Percentiles rank a stretch among this genome's conserved stretches.
Conservation (phyloP, 192 early-diverging fungal species). For the Podila horticola region DNA sequence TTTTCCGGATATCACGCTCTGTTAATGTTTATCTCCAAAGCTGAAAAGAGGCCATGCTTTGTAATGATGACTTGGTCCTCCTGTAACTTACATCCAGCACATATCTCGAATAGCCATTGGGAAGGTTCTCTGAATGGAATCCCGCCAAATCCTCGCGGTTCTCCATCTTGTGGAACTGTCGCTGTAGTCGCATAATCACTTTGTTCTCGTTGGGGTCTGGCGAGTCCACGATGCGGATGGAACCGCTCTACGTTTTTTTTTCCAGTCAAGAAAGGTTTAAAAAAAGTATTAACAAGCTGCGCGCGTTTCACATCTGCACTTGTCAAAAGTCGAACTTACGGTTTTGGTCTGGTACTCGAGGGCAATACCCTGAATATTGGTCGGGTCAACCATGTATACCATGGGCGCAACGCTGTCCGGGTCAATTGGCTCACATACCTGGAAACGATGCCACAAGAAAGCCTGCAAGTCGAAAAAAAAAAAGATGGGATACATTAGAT, state of each 20-base stretch:
- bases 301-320: no score
- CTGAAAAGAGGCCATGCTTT: no score
- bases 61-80: no score
- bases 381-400: constrained; percentile 26
- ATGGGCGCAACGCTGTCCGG: constrained; percentile 16
- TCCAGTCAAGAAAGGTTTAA: no score
- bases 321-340: constrained; percentile 1
- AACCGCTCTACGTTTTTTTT: constrained; percentile 13
- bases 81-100: constrained; percentile 22
- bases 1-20: no score
- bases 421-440: constrained; percentile 16
- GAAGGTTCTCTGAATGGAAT: constrained; percentile 20
- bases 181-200: constrained; percentile 26
- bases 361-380: constrained; percentile 5
- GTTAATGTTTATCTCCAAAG: no score
- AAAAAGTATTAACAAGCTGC: not conserved
- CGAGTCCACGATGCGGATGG: constrained; percentile 34
- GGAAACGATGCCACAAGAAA: constrained; percentile 19
- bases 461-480: constrained; percentile 7
- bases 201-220: constrained; percentile 12
- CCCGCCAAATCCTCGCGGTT: constrained; percentile 17
- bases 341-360: constrained; percentile 40
- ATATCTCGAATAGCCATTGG: constrained; percentile 23
- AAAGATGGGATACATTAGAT: not conserved
- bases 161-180: constrained; percentile 29